Percentiles rank a stretch among this genome's conserved stretches.
phyloP scores from a whole-genome alignment of 164 flowering plant genomes.

The Cinnamomum micranthum region DNA sequence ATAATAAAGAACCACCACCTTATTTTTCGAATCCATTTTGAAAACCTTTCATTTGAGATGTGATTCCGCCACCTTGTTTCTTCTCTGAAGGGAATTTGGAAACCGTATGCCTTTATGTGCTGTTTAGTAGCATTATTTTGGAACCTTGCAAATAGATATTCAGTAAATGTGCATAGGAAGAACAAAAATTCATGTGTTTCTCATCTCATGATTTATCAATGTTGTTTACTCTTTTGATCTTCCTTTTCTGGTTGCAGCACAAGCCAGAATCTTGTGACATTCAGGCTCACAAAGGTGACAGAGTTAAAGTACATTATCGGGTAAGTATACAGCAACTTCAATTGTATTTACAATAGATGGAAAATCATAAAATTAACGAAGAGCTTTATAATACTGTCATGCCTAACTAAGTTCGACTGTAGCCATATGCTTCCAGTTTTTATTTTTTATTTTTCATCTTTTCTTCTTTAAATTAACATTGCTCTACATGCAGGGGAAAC shows the following conservation, averaged over 20 bases:
- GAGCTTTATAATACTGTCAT: not conserved
- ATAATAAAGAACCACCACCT: no score
- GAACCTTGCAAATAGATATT: not conserved
- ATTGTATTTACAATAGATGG: not conserved
- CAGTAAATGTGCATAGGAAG: not conserved
- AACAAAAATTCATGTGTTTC: not conserved
- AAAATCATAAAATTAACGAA: no score
- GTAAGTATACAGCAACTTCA: constrained; percentile 32
- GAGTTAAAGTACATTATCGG: constrained; percentile 82
- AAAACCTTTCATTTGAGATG: no score
- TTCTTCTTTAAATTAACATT: not conserved
- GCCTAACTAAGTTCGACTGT: not conserved
- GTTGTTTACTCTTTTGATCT: not conserved
- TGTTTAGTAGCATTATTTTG: no score
- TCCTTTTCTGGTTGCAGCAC: constrained; percentile 37
- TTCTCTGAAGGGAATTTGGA: no score
- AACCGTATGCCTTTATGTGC: no score
- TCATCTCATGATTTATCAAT: not conserved
- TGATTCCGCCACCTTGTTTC: no score
- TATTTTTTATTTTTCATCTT: not conserved
- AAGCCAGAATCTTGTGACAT: constrained; percentile 78
- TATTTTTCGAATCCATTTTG: no score
- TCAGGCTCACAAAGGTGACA: constrained; percentile 95
- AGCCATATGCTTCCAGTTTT: not conserved
- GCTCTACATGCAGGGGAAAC: constrained; percentile 67